Base-by-base conservation (phyloP, 139 green algal genomes). In the Picochlorum sp. region DNA sequence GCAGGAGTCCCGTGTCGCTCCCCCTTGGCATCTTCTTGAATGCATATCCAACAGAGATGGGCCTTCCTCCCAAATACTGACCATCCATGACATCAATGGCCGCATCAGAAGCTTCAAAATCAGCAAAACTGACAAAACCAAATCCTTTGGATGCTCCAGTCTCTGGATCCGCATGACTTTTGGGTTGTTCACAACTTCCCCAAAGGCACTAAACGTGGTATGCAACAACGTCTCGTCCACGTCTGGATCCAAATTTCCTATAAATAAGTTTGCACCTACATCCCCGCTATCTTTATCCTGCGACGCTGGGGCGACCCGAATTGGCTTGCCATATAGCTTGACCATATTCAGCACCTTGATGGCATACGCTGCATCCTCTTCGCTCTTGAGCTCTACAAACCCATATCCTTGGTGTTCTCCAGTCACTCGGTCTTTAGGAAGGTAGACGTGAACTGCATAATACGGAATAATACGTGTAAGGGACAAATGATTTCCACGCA, bases 201-300 rank as follows among this genome's bases (percentile, higher is more conserved):
- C 93, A 77, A 99, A 99, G 0, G 93, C 93, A 38, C 76, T 88
- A 82, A 99, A 99, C 1, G 93, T 99, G 80, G 98, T 92, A 75
- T 99, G 96, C 54, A 99, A 73, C 21, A 97, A 78, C 86, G 97
- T 99, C 59, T 99, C 93, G 64, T 99, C 93, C 16, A 99, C 91
- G 24, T 98, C 92, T 2, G 85, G 70, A 71, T 97, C 93, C 10
- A 99, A 79, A 69, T 97, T 96, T 4, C 93, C 93, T 3, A 99
- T 89, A 77, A 98, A 99, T 18, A 99, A 75, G 74, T 99, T 99
- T 49, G 93, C 93, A 2, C 93, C 93, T 15, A 98, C 87, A 20
- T 97, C 93, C 24, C 77, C 49, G 5, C 69, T 79, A 51, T 83
- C 80, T 66, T 88, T 88, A 70, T 98, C 90, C 56, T 89, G 69